Evolutionary conservation across 495 filamentous ascomycete genomes (phyloP), one percentile per base, ranked within the genome.

Genomic region (Pyronema omphalodes): DNA sequence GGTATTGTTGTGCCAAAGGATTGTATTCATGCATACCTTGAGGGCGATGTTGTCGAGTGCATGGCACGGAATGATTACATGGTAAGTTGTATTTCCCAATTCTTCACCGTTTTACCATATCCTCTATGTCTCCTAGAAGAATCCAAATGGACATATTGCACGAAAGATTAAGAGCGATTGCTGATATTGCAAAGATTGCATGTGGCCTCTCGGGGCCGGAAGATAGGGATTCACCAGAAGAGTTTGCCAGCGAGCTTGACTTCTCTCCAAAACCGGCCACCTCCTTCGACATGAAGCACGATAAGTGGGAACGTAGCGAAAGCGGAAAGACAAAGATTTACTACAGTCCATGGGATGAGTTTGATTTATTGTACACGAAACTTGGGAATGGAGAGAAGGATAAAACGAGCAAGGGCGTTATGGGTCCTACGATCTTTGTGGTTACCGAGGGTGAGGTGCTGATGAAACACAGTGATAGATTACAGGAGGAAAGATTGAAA

Each of bases 21-120:
- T 57, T 82, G 80, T 14, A 83, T 87, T 51, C 82, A 88, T 59
- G 83, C 83, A 1, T 88, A 87, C 63, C 66, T 88, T 2, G 74
- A 75, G 44, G 86, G 86, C 0, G 81, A 87, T 65, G 85, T 88
- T 46, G 77, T 91, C 53, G 83, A 88, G 64, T 87, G 84, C 69
- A 88, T 91, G 84, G 84, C 83, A 2, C 77, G 84, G 17, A 81
- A 75, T 35, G 81, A 88, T 67, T 86, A 88, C 52, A 83, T 89
- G 19, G 59, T 52, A 59, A 12, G 36, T 23, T 29, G 5, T 29
- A 29, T 29, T 29, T 15, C 23, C 19, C 11, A 9, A 19, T 33
- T 45, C 7, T 44, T 29, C 5, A 29, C 5, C 23, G 11, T 37
- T 23, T 36, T 17, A 37, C 52, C 11, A 18, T 37, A 6, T 9